Percentiles rank a stretch among this genome's conserved stretches.
Conservation (phyloP, 2,329 filamentous ascomycete species). For the Fusarium verrucosum region DNA sequence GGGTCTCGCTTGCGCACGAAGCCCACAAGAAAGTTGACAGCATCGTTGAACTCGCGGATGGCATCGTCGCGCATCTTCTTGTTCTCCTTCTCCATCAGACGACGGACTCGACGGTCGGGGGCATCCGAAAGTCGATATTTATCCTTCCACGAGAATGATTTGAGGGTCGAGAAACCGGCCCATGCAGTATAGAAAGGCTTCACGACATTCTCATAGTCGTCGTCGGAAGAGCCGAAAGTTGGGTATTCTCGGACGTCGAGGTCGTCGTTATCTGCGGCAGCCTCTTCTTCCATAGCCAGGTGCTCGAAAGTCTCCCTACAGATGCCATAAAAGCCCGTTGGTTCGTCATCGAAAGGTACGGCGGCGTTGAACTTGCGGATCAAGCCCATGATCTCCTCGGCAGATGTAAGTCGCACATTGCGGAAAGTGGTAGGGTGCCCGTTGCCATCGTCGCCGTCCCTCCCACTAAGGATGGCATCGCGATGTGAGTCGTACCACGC, state of each 20-base stretch:
- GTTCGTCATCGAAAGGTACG: conserved; percentile 81
- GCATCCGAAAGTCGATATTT: conserved; percentile 84
- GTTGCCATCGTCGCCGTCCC: conserved; percentile 57
- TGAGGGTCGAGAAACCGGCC: conserved; percentile 83
- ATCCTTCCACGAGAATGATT: conserved; percentile 91
- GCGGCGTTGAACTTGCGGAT: conserved; percentile 82
- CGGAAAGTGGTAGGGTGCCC: conserved; percentile 68
- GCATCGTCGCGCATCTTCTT: conserved; percentile 83
- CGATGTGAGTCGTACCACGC: conserved; percentile 98
- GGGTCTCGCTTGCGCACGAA: conserved; percentile 94
- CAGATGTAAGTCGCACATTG: conserved; percentile 79
- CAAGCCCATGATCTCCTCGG: conserved; percentile 79
- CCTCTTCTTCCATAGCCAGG: conserved; percentile 81
- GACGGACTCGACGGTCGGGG: conserved; percentile 82
- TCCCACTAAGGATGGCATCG: conserved; percentile 79
- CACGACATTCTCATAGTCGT: conserved; percentile 79
- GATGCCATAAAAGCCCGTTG: conserved; percentile 85
- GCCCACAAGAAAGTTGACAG: conserved; percentile 83
- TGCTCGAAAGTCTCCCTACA: conserved; percentile 80
- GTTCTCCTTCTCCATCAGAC: conserved; percentile 96
- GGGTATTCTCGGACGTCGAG: conserved; percentile 74
- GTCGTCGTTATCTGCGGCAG: conserved; percentile 75
- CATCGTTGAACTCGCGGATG: conserved; percentile 89
- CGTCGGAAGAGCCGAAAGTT: conserved; percentile 80
- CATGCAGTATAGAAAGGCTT: conserved; percentile 84